A percentile compares a stretch with the other conserved stretches of the same genome.
phyloP scores from a whole-genome alignment of 2,329 filamentous ascomycete species.

The Pseudodiploospora longispora region DNA sequence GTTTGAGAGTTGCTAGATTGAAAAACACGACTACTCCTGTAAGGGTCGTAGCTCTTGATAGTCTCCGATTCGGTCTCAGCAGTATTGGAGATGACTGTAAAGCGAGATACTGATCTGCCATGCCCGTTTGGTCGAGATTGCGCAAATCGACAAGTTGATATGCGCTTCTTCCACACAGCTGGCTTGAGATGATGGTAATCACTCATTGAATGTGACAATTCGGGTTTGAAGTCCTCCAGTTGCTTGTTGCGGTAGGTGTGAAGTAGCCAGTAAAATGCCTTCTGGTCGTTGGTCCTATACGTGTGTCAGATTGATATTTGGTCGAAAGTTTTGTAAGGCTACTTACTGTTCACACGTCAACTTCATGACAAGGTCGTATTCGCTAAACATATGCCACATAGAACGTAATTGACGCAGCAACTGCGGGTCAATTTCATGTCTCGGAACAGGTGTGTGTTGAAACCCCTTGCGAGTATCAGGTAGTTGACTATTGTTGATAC shows the following conservation, averaged over 20 bases:
- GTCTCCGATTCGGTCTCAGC: conserved; percentile 44
- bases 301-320: conserved; percentile 10
- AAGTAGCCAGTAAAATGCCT: conserved; percentile 84
- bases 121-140: conserved; percentile 37
- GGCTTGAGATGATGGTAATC: conserved; percentile 78
- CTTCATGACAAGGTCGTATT: conserved; percentile 61
- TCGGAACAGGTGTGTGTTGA: conserved; percentile 48
- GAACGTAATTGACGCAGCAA: conserved; percentile 80
- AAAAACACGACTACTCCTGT: conserved; percentile 55
- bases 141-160: conserved; percentile 54
- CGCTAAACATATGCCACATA: conserved; percentile 80
- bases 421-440: conserved; percentile 68
- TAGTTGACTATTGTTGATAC: conserved; percentile 44
- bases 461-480: conserved; percentile 54
- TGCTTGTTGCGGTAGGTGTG: conserved; percentile 75
- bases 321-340: neutral
- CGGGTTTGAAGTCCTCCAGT: conserved; percentile 76
- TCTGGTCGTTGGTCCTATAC: conserved; percentile 75
- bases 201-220: conserved; percentile 76
- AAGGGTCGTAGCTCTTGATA: conserved; percentile 72
- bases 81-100: conserved; percentile 57
- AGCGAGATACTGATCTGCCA: conserved; percentile 48
- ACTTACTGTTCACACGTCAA: conserved; percentile 59
- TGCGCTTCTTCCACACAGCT: conserved; percentile 47
- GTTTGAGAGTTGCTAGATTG: conserved; percentile 36